Evolutionary conservation across 2,329 filamentous ascomycete species (phyloP).

Genomic region (Dothideomycetidae sp.): DNA sequence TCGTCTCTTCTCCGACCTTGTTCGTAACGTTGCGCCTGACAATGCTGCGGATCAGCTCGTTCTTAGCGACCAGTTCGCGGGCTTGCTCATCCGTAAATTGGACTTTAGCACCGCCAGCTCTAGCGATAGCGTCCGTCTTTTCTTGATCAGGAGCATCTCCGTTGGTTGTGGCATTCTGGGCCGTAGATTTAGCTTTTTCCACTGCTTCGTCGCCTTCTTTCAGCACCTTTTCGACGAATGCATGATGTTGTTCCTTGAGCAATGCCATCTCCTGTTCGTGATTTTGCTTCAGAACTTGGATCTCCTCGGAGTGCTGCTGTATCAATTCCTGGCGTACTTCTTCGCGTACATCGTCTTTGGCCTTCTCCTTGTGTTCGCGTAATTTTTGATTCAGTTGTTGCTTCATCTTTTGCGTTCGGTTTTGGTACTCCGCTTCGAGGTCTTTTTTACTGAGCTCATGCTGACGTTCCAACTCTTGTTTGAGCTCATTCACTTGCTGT

Average conservation of each 20-base stretch:
- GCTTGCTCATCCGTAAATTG: slow-evolving; percentile 36
- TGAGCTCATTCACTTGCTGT: slow-evolving; percentile 27
- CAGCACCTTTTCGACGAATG: slow-evolving; percentile 24
- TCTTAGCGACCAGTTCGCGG: slow-evolving; percentile 35
- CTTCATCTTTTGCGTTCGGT: slow-evolving; percentile 56
- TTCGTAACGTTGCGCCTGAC: slow-evolving; percentile 44
- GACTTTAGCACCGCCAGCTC: slow-evolving; percentile 14
- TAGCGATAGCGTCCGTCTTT: slow-evolving; percentile 4
- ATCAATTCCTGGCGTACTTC: slow-evolving; percentile 21
- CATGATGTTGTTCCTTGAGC: slow-evolving; percentile 24
- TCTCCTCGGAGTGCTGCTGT: slow-evolving; percentile 33
- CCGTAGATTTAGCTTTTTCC: slow-evolving; percentile 19
- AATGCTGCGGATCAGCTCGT: slow-evolving; percentile 35
- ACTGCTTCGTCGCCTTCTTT: slow-evolving; percentile 25
- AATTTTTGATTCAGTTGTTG: slow-evolving; percentile 54
- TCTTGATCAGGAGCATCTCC: not conserved
- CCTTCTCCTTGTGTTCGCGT: slow-evolving; percentile 27
- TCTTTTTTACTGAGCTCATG: slow-evolving; percentile 27
- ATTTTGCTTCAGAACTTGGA: slow-evolving; percentile 33
- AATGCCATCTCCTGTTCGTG: slow-evolving; percentile 32
- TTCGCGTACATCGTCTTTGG: slow-evolving; percentile 23
- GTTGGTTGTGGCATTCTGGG: slow-evolving; percentile 15
- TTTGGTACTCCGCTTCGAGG: slow-evolving; percentile 35
- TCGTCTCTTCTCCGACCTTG: slow-evolving; percentile 28
- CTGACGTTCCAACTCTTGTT: slow-evolving; percentile 25